phyloP scores from a whole-genome alignment of 1,139 yeast species.

The Blastobotrys buckinghamii region DNA sequence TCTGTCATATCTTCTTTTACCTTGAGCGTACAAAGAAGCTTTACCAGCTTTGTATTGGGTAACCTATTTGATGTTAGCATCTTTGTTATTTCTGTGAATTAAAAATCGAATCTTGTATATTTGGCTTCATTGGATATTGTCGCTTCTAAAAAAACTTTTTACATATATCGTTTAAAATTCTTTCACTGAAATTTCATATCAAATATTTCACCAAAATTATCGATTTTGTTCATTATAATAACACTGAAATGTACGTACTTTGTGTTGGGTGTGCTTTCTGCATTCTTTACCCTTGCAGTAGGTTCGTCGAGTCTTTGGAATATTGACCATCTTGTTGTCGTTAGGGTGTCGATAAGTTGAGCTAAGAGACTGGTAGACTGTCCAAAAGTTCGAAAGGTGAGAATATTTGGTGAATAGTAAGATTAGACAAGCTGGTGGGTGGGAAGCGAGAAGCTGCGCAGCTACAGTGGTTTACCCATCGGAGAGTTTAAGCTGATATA shows the following conservation, averaged over 20 bases:
- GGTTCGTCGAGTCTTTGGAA: constrained; percentile 99
- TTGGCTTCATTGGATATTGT: too few relatives aligned
- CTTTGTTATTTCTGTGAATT: too few relatives aligned
- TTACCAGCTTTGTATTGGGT: constrained; percentile 99
- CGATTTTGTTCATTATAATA: too few relatives aligned
- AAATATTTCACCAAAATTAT: constrained; percentile 18
- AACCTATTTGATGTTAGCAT: background rate
- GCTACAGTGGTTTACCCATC: too few relatives aligned
- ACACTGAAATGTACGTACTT: constrained; percentile 45
- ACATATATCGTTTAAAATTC: too few relatives aligned
- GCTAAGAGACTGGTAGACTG: background rate
- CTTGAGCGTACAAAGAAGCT: constrained; percentile 98
- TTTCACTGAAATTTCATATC: too few relatives aligned
- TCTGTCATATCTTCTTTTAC: constrained; percentile 99
- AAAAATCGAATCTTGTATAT: too few relatives aligned
- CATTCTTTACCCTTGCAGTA: constrained; percentile 99
- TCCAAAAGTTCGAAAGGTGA: background rate
- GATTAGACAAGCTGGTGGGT: background rate
- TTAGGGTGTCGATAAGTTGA: background rate
- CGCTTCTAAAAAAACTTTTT: too few relatives aligned
- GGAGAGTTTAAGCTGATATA: too few relatives aligned
- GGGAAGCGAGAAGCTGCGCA: background rate
- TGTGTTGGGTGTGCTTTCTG: constrained; percentile 99
- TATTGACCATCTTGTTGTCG: constrained; percentile 64
- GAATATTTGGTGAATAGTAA: background rate